Conservation (phyloP, 176 grass and related monocot species). For the Saccharum officinarum region DNA sequence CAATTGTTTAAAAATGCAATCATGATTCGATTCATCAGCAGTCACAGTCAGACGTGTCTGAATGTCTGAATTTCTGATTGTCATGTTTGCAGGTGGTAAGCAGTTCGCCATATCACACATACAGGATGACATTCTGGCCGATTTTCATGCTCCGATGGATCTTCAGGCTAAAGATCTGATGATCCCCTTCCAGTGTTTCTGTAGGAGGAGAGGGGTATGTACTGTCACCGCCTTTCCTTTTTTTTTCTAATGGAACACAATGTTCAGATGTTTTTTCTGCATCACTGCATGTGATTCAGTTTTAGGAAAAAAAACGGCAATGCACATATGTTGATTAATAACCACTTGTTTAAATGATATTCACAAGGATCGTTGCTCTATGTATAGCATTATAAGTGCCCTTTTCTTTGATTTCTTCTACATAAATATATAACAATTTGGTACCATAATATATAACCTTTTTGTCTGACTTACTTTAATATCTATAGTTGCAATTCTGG, state of each 20-base stretch:
- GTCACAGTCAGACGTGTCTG: too few relatives aligned
- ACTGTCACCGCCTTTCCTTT: not conserved
- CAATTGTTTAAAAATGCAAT: not conserved
- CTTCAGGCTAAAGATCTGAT: constrained; percentile 63
- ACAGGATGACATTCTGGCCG: constrained; percentile 46
- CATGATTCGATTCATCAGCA: not conserved
- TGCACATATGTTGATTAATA: not conserved
- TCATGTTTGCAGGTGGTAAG: constrained; percentile 42
- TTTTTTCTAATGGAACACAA: not conserved
- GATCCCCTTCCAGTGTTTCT: constrained; percentile 80
- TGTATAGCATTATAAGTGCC: too few relatives aligned
- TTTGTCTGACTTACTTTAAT: constrained; percentile 45
- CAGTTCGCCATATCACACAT: constrained; percentile 63
- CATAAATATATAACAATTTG: not conserved
- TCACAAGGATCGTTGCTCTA: not conserved
- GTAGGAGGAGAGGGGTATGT: constrained; percentile 74
- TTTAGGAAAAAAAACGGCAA: not conserved
- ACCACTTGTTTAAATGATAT: not conserved
- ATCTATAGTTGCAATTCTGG: constrained; percentile 75
- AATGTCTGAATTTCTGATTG: not conserved
- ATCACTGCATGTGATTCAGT: not conserved
- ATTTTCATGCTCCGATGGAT: constrained; percentile 51
- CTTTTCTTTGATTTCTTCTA: too few relatives aligned
- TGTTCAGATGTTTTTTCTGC: not conserved
- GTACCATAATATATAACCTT: not conserved